Evolutionary conservation across 257 asterid species (phyloP), one percentile per base, ranked within the genome.

Genomic region (Ocimum tenuiflorum): DNA sequence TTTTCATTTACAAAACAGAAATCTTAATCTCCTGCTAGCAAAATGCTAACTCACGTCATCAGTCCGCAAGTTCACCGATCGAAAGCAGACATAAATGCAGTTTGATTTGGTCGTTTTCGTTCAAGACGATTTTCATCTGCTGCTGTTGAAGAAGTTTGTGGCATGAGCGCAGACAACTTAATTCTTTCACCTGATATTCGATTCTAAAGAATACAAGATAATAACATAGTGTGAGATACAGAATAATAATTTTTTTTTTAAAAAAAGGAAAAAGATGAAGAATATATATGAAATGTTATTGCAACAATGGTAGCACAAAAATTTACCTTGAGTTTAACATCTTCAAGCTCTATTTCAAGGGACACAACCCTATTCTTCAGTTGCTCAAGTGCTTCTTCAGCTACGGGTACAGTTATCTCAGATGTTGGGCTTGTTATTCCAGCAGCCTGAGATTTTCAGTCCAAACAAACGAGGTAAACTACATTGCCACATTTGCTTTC

Each of bases 321-420:
- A 46, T 54, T 65, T 75, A 88, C 97, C 99, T 94, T 94, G 56
- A 85, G 80, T 72, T 92, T 90, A 51, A 62, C 87, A 61, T 85
- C 96, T 63, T 86, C 75, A 24, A 92, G 82, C 74, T 92, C 94
- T 79, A 79, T 86, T 80, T 89, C 95, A 36, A 92, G 70, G 39
- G 88, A 63, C 73, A 64, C 69, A 13, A 85, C 57, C 78, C 83
- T 75, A 14, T 61, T 79, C 64, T 72, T 81, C 43, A 92, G 84
- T 73, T 90, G 88, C 62, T 81, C 85, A 36, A 94, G 86, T 73
- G 96, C 97, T 70, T 77, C 95, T 79, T 85, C 96, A 67, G 97
- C 99, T 57, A 74, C 84, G 4, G 83, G 38, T 29, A 69, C 74
- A 73, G 56, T 85, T 54, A 85, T 73, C 69, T 90, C 95, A 24